phyloP scores from a whole-genome alignment of 345 rosid genomes.

The Dipteronia sinensis region DNA sequence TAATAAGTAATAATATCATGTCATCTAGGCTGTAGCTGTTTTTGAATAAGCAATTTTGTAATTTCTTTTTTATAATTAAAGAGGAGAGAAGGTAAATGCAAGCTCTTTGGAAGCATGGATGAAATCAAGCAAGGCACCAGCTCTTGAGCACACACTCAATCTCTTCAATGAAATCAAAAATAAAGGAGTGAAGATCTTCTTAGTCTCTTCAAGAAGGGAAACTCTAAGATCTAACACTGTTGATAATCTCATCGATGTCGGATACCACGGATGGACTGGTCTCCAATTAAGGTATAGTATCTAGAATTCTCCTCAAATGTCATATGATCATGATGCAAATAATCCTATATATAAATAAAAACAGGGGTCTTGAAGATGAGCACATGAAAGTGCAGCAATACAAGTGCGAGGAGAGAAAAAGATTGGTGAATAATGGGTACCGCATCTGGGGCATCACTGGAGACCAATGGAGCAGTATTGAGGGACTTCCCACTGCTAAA shows the following conservation, averaged over 20 bases:
- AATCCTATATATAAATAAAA: background rate
- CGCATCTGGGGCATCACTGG: constrained; percentile 80
- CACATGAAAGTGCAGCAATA: constrained; percentile 56
- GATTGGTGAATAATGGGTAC: constrained; percentile 56
- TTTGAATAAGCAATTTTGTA: no score
- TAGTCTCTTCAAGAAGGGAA: constrained; percentile 80
- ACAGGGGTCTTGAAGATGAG: constrained; percentile 69
- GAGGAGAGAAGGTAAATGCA: constrained; percentile 68
- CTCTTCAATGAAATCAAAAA: constrained; percentile 64
- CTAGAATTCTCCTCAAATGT: no score
- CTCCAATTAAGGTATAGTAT: constrained; percentile 49
- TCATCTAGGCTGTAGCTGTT: no score
- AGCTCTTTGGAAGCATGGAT: constrained; percentile 69
- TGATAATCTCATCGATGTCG: constrained; percentile 73
- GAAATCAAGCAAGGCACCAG: constrained; percentile 58
- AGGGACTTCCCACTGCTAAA: constrained; percentile 63
- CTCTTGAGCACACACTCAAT: constrained; percentile 51
- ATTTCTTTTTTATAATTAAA: constrained; percentile 1
- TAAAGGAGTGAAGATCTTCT: constrained; percentile 68
- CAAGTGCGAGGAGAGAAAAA: constrained; percentile 59
- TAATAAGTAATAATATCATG: no score
- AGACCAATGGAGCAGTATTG: constrained; percentile 81
- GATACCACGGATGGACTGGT: constrained; percentile 82
- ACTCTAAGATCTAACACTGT: constrained; percentile 72
- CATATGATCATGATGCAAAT: no score